Evolutionary conservation across 2,329 filamentous ascomycete genomes (phyloP).

Genomic region (Nigrospora oryzae): DNA sequence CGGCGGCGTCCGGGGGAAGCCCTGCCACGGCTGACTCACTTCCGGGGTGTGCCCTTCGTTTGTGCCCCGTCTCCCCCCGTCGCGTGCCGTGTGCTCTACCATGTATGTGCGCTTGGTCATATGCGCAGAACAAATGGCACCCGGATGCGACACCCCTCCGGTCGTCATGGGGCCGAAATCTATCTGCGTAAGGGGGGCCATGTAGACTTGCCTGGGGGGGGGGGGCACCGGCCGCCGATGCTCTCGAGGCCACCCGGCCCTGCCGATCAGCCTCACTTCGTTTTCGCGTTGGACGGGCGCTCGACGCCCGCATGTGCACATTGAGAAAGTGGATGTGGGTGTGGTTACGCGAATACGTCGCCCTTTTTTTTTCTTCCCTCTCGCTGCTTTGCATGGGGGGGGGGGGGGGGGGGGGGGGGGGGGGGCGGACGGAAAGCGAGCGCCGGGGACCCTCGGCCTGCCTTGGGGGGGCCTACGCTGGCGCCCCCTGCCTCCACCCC

Average conservation of each 20-base stretch:
- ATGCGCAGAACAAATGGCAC: too few relatives aligned
- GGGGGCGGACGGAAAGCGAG: neutral
- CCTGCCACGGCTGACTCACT: too few relatives aligned
- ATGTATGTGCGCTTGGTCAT: too few relatives aligned
- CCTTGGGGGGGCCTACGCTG: neutral
- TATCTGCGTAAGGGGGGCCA: neutral
- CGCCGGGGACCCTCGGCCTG: neutral
- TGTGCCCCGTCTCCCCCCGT: too few relatives aligned
- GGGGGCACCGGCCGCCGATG: neutral
- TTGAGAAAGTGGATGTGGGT: neutral
- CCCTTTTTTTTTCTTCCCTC: neutral
- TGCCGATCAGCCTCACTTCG: neutral
- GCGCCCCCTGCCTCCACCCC: too few relatives aligned
- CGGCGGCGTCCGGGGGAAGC: too few relatives aligned
- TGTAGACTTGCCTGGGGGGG: neutral
- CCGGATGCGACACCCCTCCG: too few relatives aligned
- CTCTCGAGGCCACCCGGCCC: neutral
- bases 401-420: neutral
- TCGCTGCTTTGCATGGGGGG: neutral
- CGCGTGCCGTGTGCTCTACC: too few relatives aligned
- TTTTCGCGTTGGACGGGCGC: neutral
- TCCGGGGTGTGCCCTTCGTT: too few relatives aligned
- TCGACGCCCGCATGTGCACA: neutral
- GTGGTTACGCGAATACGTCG: constrained; percentile 1
- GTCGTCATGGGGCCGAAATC: neutral